Percentiles rank a stretch among this genome's conserved stretches.
These are phyloP conservation scores for Penicillium sp. DNA, from an alignment of 2,329 filamentous ascomycete species.

Conservation along the genomic window DNA sequence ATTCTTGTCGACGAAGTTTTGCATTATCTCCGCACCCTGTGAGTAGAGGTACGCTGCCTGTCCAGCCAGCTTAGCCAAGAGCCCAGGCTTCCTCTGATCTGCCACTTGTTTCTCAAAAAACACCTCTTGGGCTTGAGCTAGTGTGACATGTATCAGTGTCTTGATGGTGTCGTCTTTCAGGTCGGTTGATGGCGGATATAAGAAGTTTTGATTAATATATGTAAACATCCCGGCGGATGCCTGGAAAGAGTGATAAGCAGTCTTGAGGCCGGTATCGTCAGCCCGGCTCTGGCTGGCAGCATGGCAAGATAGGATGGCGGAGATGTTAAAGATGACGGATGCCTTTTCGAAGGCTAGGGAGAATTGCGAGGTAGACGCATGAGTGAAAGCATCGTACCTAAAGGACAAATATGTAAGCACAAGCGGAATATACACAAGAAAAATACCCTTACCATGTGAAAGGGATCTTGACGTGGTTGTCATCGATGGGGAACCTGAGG, in stretches of 20 bases:
- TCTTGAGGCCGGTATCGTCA: slow-evolving; percentile 91
- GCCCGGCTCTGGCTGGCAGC: slow-evolving; percentile 88
- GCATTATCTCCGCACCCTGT: slow-evolving; percentile 83
- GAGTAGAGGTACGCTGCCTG: slow-evolving; percentile 86
- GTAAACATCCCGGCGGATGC: slow-evolving; percentile 99
- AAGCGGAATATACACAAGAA: neutral
- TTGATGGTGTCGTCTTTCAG: slow-evolving; percentile 94
- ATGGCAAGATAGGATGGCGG: slow-evolving; percentile 92
- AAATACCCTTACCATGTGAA: slow-evolving; percentile 78
- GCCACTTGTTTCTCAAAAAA: slow-evolving; percentile 95
- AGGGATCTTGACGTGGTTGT: slow-evolving; percentile 98
- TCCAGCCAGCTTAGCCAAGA: slow-evolving; percentile 88
- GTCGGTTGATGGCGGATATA: slow-evolving; percentile 95
- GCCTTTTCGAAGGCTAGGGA: slow-evolving; percentile 97
- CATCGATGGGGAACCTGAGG: slow-evolving; percentile 91
- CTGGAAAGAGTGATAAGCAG: slow-evolving; percentile 96
- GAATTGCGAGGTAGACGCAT: slow-evolving; percentile 95
- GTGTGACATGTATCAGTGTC: slow-evolving; percentile 85
- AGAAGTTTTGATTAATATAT: slow-evolving; percentile 99
- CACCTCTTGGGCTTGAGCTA: slow-evolving; percentile 95
- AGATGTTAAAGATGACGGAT: slow-evolving; percentile 99
- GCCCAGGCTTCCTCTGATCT: slow-evolving; percentile 86
- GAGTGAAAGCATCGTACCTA: slow-evolving; percentile 99
- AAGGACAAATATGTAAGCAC: slow-evolving; percentile 5
- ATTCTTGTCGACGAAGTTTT: slow-evolving; percentile 86